Evolutionary conservation across 2,329 filamentous ascomycete species (phyloP).

Genomic region (Aspergillus sp.): DNA sequence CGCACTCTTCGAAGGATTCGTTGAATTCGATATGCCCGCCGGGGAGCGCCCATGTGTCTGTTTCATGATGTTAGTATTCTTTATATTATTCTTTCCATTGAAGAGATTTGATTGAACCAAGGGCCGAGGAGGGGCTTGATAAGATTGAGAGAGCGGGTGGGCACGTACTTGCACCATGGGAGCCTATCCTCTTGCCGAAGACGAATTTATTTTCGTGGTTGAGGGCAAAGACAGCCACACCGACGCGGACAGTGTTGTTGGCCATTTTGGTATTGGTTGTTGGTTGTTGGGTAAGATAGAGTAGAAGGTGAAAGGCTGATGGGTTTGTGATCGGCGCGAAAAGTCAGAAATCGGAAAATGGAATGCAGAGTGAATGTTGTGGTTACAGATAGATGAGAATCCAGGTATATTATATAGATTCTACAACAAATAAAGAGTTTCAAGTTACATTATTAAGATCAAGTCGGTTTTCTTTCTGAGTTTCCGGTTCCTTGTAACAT

Average conservation of each 20-base stretch:
- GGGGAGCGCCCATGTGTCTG: constrained; percentile 65
- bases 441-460: too few relatives aligned
- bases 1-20: constrained; percentile 63
- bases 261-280: neutral
- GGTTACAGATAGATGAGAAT: too few relatives aligned
- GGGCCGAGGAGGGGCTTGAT: too few relatives aligned
- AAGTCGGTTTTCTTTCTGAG: too few relatives aligned
- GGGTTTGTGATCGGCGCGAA: too few relatives aligned
- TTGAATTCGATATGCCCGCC: constrained; percentile 74
- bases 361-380: too few relatives aligned
- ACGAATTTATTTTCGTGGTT: constrained; percentile 14
- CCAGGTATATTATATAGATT: too few relatives aligned
- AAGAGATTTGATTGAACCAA: too few relatives aligned
- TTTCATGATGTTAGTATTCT: neutral
- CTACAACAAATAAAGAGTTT: too few relatives aligned
- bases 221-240: constrained; percentile 18
- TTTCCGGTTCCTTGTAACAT: too few relatives aligned
- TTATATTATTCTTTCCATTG: neutral
- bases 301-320: neutral
- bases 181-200: constrained; percentile 16
- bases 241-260: constrained; percentile 10
- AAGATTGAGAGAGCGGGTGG: neutral
- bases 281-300: neutral
- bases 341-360: too few relatives aligned
- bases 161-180: constrained; percentile 16